Evolutionary conservation across 768 basidiomycete species (phyloP), one percentile per base, ranked within the genome.

Genomic region (Pisolithus tinctorius): DNA sequence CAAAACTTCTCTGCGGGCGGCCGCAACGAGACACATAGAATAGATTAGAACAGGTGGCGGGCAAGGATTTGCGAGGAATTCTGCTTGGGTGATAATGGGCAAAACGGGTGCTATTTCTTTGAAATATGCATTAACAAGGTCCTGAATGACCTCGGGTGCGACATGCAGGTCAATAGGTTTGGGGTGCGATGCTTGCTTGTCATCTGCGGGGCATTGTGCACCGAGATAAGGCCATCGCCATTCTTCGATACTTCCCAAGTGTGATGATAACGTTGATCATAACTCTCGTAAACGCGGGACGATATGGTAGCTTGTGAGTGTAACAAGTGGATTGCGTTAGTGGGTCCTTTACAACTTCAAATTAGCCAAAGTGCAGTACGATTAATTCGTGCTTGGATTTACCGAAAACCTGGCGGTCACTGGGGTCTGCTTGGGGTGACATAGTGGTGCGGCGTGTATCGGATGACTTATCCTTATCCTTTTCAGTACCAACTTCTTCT

Each of bases 1-100:
- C 3, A 93, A 86, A 4, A 90, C 83, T 53, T 89, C 84, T 45
- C 94, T 80, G 49, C 87, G 79, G 29, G 92, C 84, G 14, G 90
- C 88, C 17, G 94, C 90, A 39, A 97, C 84, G 29, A 93, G 84
- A 67, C 93, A 97, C 69, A 98, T 93, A 36, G 91, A 85, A 68
- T 97, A 97, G 20, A 98, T 78, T 51, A 98, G 69, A 23, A 99
- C 76, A 4, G 88, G 83, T 3, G 92, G 80, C 0, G 86, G 88
- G 13, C 81, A 82, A 20, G 81, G 76, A 46, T 67, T 80, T 36
- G 84, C 78, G 55, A 96, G 73, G 62, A 99, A 97, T 64, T 99
- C 95, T 25, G 81, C 77, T 62, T 87, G 82, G 16, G 90, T 89
- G 52, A 98, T 80, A 58, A 99, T 76, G 10, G 96, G 95, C 51